Base-by-base conservation (phyloP, 2,329 filamentous ascomycete species). In the Pseudophaeomoniella oleicola region DNA sequence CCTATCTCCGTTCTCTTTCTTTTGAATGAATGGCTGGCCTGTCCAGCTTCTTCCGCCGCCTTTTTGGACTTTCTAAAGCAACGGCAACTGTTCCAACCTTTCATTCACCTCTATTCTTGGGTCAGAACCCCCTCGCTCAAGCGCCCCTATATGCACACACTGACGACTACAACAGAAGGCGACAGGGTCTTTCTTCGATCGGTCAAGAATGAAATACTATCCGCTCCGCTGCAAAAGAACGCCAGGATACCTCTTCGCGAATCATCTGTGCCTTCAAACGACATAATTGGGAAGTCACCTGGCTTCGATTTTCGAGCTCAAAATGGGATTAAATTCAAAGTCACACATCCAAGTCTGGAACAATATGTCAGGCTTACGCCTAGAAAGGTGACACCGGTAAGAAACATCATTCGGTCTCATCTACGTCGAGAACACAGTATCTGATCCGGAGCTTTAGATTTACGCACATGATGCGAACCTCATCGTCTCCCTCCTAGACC, bases 381-480 rank as follows among this genome's bases (percentile, higher is more conserved):
- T 44, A 71, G 83, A 39, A 55, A 78, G 11, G 82, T 86, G n/a
- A 88, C 82, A 37, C 83, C 83, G 48, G 75, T 80, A 62, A 51
- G 68, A 55, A 19, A n/a, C n/a, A n/a, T n/a, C n/a, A n/a, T n/a
- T n/a, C n/a, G n/a, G n/a, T n/a, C n/a, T n/a, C n/a, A n/a, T n/a
- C n/a, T n/a, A n/a, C n/a, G n/a, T n/a, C n/a, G n/a, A n/a, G n/a
- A n/a, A n/a, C n/a, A n/a, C n/a, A n/a, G n/a, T n/a, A 33, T 32
- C 33, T 43, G 44, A 5, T 29, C n/a, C 10, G 12, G 9, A 37
- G 10, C 30, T 32, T 43, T 57, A 78, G 73, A 72, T 81, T 30
- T 90, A 90, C 50, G 75, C 81, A 12, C 69, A 74, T 39, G 83
- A 88, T 56, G 79, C 81, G 13, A 78, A 71, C 44, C 60, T 81